Base-by-base conservation (phyloP, 352 stramenopile species). In the Pythium myriotylum region DNA sequence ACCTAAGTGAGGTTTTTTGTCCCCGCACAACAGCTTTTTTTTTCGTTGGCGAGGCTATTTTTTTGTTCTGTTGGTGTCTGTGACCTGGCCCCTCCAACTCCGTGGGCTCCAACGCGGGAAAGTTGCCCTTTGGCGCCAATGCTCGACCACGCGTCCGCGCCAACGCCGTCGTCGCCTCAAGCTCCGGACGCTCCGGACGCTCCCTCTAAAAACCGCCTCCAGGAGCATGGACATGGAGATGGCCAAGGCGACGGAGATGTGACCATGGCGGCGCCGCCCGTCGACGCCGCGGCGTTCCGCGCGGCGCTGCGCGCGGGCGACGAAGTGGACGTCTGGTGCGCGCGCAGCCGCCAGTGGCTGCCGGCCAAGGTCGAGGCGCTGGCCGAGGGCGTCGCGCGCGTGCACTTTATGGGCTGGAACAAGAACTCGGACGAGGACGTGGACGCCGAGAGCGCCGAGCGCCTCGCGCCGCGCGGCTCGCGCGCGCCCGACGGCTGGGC, bases 321-420 rank as follows among this genome's bases (percentile, higher is more conserved):
- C 29, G 72, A 84, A 9, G 74, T 89, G 17, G 83, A 92, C 50
- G 76, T 91, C 17, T 89, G 68, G 48, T 84, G 81, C 49, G 59
- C 76, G 43, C 41, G 65, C 32, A 81, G 67, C 19, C 75, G 84
- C 33, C 53, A 61, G 43, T 92, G 83, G 83, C 62, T 91, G 47
- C 62, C 83, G 3, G 81, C 81, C 26, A 87, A 83, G 57, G 73
- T 91, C 39, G 72, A 83, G 16, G 37, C 32, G 4, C 40, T 76
- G 12, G 45, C 72, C 46, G 73, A 73, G 2, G 55, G 60, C 24
- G n/a, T 51, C 43, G 27, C 24, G 29, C 73, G 37, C 29, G 70
- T 92, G 54, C 81, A 90, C 47, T 92, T 79, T 57, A 77, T 92
- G 67, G 79, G 76, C 27, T 90, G 79, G 81, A 88, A 76, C 54